Base-by-base conservation (phyloP, 345 rosid species). In the Eucalyptus grandis region DNA sequence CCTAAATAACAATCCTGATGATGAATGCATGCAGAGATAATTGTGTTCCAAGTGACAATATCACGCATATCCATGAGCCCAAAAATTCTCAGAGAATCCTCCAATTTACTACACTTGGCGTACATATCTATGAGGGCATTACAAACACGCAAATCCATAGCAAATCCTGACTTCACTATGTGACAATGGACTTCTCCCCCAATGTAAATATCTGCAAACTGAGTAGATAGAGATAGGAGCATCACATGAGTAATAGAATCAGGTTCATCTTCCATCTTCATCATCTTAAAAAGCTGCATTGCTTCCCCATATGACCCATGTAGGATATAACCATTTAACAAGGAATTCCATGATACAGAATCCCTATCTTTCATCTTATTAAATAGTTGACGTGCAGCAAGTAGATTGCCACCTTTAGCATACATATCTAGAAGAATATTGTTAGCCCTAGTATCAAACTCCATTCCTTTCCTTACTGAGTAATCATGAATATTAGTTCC, bases 61-160 rank as follows among this genome's bases (percentile, higher is more conserved):
- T 94, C 95, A 46, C 90, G 91, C 89, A 89, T 89, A 81, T 85
- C 92, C 96, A 94, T 93, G 88, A 58, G 86, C 50, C 60, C 91
- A 86, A 96, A 96, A 89, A 93, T 88, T 91, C 90, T 89, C 87
- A 93, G 89, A 49, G 95, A 91, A 44, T 92, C 93, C 49, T 85
- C 90, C 62, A 90, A n/a, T 80, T 91, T 90, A 31, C 93, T 92
- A 62, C 95, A 93, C 86, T 96, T 95, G 44, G 96, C 93, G 87
- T 95, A 94, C 96, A 96, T 92, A 90, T 93, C 94, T 90, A 94
- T 92, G 90, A 94, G 90, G 46, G 95, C 94, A 91, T 94, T 96
- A 86, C 91, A 82, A 50, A 95, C 94, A 87, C 91, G 62, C 54
- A 95, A 87, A 90, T 94, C 92, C 6, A 87, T 91, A 58, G 81